A percentile compares a stretch with the other conserved stretches of the same genome.
Conservation (phyloP, 2,329 filamentous ascomycete species). For the Cytospora paraplurivora region DNA sequence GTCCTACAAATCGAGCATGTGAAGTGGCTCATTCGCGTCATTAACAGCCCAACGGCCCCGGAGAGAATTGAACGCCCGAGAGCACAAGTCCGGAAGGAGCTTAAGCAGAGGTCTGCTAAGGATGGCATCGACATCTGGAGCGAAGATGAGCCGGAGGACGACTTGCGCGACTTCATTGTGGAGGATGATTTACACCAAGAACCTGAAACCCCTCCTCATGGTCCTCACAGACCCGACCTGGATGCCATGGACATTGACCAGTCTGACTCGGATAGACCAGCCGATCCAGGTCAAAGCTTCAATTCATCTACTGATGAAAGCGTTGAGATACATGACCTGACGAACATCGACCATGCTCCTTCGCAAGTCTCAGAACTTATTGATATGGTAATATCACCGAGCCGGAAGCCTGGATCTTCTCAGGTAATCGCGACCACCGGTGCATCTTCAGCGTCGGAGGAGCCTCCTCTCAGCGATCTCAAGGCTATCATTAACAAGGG, state of each 20-base stretch:
- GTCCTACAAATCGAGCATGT: constrained; percentile 62
- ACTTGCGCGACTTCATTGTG: constrained; percentile 53
- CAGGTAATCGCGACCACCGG: not conserved
- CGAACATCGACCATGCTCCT: constrained; percentile 10
- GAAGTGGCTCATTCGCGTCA: constrained; percentile 51
- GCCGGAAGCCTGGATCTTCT: not conserved
- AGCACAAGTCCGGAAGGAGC: constrained; percentile 35
- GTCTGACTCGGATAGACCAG: too few relatives aligned
- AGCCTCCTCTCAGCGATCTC: constrained; percentile 5
- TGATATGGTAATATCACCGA: constrained; percentile 11
- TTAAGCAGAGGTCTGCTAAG: not conserved
- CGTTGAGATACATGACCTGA: constrained; percentile 24
- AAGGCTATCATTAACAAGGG: constrained; percentile 27
- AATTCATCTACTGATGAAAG: not conserved
- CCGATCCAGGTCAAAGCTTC: constrained; percentile 7
- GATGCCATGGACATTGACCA: constrained; percentile 30
- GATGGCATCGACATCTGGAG: constrained; percentile 26
- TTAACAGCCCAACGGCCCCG: constrained; percentile 46
- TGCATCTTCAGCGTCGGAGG: not conserved
- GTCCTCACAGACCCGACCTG: constrained; percentile 5
- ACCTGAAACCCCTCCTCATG: constrained; percentile 7
- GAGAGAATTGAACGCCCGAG: constrained; percentile 37
- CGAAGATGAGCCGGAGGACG: constrained; percentile 49
- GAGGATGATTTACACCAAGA: constrained; percentile 37
- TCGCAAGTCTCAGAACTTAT: not conserved